Evolutionary conservation across 495 filamentous ascomycete species (phyloP), one percentile per base, ranked within the genome.

Genomic region (Venustampulla echinocandica): DNA sequence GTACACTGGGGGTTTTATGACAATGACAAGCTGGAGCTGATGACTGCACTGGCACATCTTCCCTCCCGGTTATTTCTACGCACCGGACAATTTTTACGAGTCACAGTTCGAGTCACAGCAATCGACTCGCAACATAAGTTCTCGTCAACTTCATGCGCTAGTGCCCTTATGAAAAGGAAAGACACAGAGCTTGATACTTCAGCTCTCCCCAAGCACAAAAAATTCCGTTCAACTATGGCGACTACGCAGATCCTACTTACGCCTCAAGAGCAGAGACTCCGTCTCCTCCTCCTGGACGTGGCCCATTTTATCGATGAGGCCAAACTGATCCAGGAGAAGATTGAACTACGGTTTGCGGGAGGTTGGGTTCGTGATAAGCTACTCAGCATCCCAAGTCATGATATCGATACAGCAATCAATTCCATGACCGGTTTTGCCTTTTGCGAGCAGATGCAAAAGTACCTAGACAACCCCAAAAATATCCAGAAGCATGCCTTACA

Each of bases 351-450:
- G 10, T 96, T 90, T 65, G 90, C 93, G 10, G 92, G 92, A 32
- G 92, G 92, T n/a, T 99, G 92, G 92, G 93, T 99, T 21, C 81
- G 92, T 30, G 92, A 99, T 70, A 97, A 95, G 70, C 74, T 99
- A 7, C 73, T 99, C 1, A 85, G 82, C 7, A 67, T 81, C 20
- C 69, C 66, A 23, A 92, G 87, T 60, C 76, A 93, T 60, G 92
- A 99, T 55, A 95, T 99, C 52, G 92, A 99, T 59, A 84, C 90
- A 28, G 87, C 84, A 21, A 94, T 99, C 67, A 92, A 90, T 68
- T 82, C 74, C 42, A 92, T 96, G 88, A 97, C 90, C 0, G 92
- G 92, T 34, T 82, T 82, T 55, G 72, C 82, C 20, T 97, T 96
- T 60, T 72, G 76, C n/a, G 63, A 84, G 43, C 78, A 84, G 52